Base-by-base conservation (phyloP, 805 yeast species). In the Candida mattraensis region DNA sequence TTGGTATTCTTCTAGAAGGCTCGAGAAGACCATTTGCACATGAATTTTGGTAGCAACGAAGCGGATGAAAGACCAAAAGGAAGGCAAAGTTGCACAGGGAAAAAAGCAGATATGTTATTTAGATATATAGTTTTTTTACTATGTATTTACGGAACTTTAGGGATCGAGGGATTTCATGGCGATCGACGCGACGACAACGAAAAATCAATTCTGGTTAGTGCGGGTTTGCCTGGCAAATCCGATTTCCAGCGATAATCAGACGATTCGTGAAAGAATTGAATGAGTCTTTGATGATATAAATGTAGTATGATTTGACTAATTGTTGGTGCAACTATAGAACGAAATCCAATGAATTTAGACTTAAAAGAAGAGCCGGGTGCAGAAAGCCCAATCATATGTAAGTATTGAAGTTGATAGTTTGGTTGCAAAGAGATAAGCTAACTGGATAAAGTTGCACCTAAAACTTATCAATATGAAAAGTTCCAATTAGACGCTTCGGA, bases 401-500 rank as follows among this genome's bases (percentile, higher is more conserved):
- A 26, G 54, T 48, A 23, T 6, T 5, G 7, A 8, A 7, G 25
- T 6, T 5, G 16, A 3, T 23, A 10, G 7, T 29, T 5, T 7
- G 5, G 15, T 18, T 5, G 8, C 11, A 5, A 8, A 18, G 11
- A 4, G 30, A 3, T 5, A 5, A 21, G 24, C 40, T 40, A 39
- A 37, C 35, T 12, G 13, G n/a, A 4, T 35, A 13, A 13, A 51
- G 80, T 87, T 61, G 95, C 95, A 2, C 96, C 95, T 15, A 76
- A 81, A 51, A 86, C 96, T 0, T 84, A 86, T 50, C 97, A 89
- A 60, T 89, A 89, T 61, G 80, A 80, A 39, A 83, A 84, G 55
- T 76, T 67, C 27, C 69, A 76, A 11, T 62, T 88, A 38, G 69
- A 72, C 31, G 80, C 74, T 28, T 39, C 60, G 0, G 77, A 84